Evolutionary conservation across 495 filamentous ascomycete genomes (phyloP), one percentile per base, ranked within the genome.

Genomic region (Penicillium canescens): DNA sequence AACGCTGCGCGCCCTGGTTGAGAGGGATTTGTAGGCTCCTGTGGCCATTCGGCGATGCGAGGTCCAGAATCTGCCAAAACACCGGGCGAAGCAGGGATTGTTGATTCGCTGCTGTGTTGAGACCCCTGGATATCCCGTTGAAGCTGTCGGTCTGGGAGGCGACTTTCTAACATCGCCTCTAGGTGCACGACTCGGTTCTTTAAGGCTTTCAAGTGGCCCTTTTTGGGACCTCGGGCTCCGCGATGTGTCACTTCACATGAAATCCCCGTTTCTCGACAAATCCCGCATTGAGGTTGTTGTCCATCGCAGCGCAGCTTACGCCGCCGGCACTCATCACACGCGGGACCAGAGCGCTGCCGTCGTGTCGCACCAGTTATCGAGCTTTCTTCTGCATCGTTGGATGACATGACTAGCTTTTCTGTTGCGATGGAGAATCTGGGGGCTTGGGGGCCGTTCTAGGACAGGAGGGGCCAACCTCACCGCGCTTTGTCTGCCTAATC

Each of bases 201-300:
- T 36, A 81, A 66, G 0, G 75, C 76, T 31, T 79, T 76, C 46
- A 82, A 65, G 44, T 82, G 74, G 13, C 81, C 79, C 46, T 78
- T 82, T 49, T 81, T 78, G 0, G 81, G 81, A 0, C 81, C 80
- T 7, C 81, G 63, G 23, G 71, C 68, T 20, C 70, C 65, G 11
- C 77, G 76, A 0, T 65, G 54, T 31, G 74, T 74, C 28, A 79
- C 69, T 41, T 77, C 72, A 61, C 80, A 83, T 20, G 63, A 57
- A 31, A 78, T 65, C 8, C 74, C 77, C n/a, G 71, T 67, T 21
- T 80, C 75, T 16, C 63, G 69, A 52, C 78, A 84, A 2, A 75
- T 74, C 28, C 75, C 68, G 60, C 81, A 83, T 52, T 65, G 61
- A 3, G 80, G 79, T 9, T 73, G 73, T 26, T 78, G 70, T 28